These are phyloP conservation scores for Trichophyton mentagrophytes DNA, from an alignment of 2,329 filamentous ascomycete species.

Conservation along the genomic window DNA sequence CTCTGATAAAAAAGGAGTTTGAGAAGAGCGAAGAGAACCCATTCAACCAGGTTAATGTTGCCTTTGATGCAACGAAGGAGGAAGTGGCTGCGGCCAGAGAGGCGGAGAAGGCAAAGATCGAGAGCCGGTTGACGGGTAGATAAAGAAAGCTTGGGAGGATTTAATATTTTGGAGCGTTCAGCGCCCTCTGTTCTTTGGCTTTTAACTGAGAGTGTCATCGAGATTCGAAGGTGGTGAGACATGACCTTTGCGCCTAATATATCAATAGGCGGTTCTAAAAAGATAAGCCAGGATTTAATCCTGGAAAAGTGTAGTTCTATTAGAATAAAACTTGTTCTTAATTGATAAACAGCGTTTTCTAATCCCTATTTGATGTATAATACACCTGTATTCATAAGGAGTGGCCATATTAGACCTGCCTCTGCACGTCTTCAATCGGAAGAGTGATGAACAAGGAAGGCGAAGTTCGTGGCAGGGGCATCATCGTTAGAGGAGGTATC, in stretches of 20 bases:
- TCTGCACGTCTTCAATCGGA: not conserved
- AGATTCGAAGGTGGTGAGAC: not conserved
- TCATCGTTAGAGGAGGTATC: not conserved
- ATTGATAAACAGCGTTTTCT: not conserved
- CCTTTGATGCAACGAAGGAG: constrained; percentile 65
- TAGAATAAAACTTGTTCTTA: not conserved
- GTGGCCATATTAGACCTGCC: not conserved
- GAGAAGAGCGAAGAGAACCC: constrained; percentile 91
- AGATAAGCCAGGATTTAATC: not conserved
- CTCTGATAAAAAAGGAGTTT: constrained; percentile 80
- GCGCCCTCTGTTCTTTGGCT: not conserved
- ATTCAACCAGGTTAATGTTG: constrained; percentile 69
- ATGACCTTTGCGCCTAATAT: no score
- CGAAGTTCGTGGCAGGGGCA: not conserved
- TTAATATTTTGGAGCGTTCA: not conserved
- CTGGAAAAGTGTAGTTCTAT: not conserved
- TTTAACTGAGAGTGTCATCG: not conserved
- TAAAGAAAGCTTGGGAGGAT: not conserved
- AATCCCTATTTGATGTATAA: not conserved
- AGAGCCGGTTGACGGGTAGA: constrained; percentile 45
- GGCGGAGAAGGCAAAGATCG: constrained; percentile 59
- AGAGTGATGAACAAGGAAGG: no score
- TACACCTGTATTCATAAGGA: not conserved
- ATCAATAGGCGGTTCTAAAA: no score
- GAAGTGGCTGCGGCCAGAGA: constrained; percentile 57